A percentile compares a stretch with the other conserved stretches of the same genome.
Evolutionary conservation across 2,329 filamentous ascomycete genomes (phyloP).

Genomic region (Penicillium freii): DNA sequence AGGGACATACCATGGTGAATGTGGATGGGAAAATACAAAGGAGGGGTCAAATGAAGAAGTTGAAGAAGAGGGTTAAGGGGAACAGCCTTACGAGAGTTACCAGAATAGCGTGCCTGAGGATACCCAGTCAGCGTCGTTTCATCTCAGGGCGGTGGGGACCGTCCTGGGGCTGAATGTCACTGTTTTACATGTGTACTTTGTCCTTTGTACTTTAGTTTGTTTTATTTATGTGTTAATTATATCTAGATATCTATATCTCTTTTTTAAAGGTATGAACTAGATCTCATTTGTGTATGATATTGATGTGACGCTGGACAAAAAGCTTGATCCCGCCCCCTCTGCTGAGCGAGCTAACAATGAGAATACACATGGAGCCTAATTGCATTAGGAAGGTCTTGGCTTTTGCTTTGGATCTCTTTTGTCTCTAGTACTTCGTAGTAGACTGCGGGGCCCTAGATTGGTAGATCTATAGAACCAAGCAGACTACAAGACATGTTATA

Average conservation of each 20-base stretch:
- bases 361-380: background rate
- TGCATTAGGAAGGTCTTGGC: slow-evolving; percentile 4
- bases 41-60: slow-evolving; percentile 9
- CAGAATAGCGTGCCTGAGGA: slow-evolving; percentile 21
- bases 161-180: slow-evolving; percentile 7
- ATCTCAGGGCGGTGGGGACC: slow-evolving; percentile 16
- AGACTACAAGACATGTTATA: background rate
- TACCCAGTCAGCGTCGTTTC: slow-evolving; percentile 16
- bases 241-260: background rate
- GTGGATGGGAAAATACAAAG: slow-evolving; percentile 13
- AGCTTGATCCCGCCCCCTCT: background rate
- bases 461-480: background rate
- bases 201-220: background rate
- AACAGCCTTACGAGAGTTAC: slow-evolving; percentile 24
- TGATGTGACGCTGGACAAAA: background rate
- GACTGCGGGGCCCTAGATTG: background rate
- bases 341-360: background rate
- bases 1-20: slow-evolving; percentile 35
- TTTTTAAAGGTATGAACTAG: background rate
- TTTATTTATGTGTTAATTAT: background rate
- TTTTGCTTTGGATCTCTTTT: background rate
- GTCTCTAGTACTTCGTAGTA: background rate
- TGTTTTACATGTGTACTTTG: background rate
- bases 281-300: background rate
- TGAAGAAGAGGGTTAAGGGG: slow-evolving; percentile 25